Evolutionary conservation across 331 rosid species (phyloP).

Genomic region (Saraca asoca): DNA sequence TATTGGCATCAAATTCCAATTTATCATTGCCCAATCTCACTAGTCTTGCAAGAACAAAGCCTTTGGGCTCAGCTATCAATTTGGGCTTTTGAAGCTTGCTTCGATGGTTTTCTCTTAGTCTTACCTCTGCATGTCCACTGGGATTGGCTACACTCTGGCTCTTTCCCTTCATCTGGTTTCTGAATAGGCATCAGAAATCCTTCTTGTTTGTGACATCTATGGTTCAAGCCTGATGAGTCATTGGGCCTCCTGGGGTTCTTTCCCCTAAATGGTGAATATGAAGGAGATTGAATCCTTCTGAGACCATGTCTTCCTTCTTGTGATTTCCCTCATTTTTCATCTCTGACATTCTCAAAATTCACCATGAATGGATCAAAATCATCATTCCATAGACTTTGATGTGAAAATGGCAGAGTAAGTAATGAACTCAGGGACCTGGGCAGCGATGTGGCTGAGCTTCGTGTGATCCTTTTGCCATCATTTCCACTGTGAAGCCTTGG

Average conservation of each 20-base stretch:
- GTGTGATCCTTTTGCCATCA: constrained; percentile 24
- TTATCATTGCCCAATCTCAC: constrained; percentile 35
- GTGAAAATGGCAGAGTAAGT: constrained; percentile 42
- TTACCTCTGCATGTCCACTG: neutral
- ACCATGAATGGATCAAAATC: constrained; percentile 85
- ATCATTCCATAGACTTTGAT: constrained; percentile 61
- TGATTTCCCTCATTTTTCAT: constrained; percentile 39
- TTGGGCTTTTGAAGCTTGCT: constrained; percentile 25
- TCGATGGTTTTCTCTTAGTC: constrained; percentile 27
- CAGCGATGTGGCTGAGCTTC: constrained; percentile 33
- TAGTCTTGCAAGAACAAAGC: constrained; percentile 50
- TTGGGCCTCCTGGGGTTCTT: constrained; percentile 2
- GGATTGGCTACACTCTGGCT: neutral
- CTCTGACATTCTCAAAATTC: constrained; percentile 62
- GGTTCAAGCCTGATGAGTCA: neutral
- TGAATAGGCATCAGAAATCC: constrained; percentile 13
- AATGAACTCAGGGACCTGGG: constrained; percentile 51
- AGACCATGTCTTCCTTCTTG: constrained; percentile 29
- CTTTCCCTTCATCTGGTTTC: constrained; percentile 4
- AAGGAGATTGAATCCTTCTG: constrained; percentile 49
- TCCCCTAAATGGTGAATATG: constrained; percentile 39
- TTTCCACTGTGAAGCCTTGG: constrained; percentile 53
- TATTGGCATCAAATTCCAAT: constrained; percentile 29
- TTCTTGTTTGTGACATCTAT: constrained; percentile 7
- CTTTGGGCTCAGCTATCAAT: constrained; percentile 53